A percentile compares a stretch with the other conserved stretches of the same genome.
phyloP scores from a whole-genome alignment of 495 filamentous ascomycete genomes.

The Penicillium longicatenatum region DNA sequence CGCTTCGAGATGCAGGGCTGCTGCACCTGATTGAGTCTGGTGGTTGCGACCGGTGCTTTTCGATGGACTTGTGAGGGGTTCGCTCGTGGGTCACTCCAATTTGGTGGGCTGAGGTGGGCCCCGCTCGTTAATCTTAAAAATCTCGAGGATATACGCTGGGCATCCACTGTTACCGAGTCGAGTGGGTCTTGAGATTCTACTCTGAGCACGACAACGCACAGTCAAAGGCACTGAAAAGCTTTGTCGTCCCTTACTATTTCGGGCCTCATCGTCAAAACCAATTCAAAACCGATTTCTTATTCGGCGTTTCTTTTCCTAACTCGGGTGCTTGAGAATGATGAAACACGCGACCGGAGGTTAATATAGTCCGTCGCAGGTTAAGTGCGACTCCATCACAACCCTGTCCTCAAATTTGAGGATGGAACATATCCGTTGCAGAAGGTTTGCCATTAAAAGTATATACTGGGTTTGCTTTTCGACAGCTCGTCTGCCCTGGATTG shows the following conservation, averaged over 20 bases:
- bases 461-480: constrained; percentile 20
- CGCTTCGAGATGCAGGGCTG: constrained; percentile 19
- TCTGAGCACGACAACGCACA: not conserved
- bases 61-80: not conserved
- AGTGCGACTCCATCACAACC: constrained; percentile 8
- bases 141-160: not conserved
- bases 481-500: constrained; percentile 18
- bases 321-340: not conserved
- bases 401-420: not conserved
- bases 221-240: not conserved
- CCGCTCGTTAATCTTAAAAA: constrained; percentile 3
- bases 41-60: constrained; percentile 6
- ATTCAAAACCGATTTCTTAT: not conserved
- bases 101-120: constrained; percentile 7
- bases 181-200: constrained; percentile 1
- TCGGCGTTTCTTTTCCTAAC: not conserved
- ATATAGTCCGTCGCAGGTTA: constrained; percentile 21
- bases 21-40: constrained; percentile 9
- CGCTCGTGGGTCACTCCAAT: constrained; percentile 1
- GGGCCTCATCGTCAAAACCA: not conserved
- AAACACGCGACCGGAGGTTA: constrained; percentile 1
- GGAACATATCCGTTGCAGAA: not conserved
- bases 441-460: constrained; percentile 25
- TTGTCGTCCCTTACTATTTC: not conserved
- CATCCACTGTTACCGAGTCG: constrained; percentile 1